These are phyloP conservation scores for Candida sonorensis DNA, from an alignment of 805 yeast species.

Conservation along the genomic window DNA sequence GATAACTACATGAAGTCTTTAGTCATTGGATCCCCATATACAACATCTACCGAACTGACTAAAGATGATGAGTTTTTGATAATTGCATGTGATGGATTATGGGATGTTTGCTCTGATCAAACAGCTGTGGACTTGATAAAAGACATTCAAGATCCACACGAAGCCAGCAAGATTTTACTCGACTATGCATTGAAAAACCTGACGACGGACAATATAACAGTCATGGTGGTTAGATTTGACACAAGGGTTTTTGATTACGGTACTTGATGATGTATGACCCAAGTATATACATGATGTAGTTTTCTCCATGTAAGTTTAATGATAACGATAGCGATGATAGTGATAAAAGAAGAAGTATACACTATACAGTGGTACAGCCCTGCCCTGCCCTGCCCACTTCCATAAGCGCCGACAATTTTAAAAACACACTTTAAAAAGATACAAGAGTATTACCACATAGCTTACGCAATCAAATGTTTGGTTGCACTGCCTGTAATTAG, in stretches of 20 bases:
- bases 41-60: slow-evolving; percentile 75
- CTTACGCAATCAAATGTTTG: too few relatives aligned
- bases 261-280: neutral
- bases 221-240: slow-evolving; percentile 72
- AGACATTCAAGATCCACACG: slow-evolving; percentile 47
- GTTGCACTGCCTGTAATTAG: too few relatives aligned
- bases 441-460: too few relatives aligned
- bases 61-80: slow-evolving; percentile 70
- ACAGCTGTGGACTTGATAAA: slow-evolving; percentile 71
- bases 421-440: too few relatives aligned
- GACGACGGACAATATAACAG: slow-evolving; percentile 89
- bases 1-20: slow-evolving; percentile 87
- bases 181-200: slow-evolving; percentile 68
- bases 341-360: too few relatives aligned
- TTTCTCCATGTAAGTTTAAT: too few relatives aligned
- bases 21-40: slow-evolving; percentile 87
- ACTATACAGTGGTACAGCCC: too few relatives aligned
- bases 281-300: too few relatives aligned
- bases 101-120: slow-evolving; percentile 90
- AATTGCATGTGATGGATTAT: slow-evolving; percentile 92
- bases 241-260: slow-evolving; percentile 31
- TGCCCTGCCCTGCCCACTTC: too few relatives aligned
- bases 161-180: slow-evolving; percentile 63
- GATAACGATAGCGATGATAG: too few relatives aligned
- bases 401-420: too few relatives aligned